phyloP scores from a whole-genome alignment of 345 rosid species.

The Nasturtium officinale region DNA sequence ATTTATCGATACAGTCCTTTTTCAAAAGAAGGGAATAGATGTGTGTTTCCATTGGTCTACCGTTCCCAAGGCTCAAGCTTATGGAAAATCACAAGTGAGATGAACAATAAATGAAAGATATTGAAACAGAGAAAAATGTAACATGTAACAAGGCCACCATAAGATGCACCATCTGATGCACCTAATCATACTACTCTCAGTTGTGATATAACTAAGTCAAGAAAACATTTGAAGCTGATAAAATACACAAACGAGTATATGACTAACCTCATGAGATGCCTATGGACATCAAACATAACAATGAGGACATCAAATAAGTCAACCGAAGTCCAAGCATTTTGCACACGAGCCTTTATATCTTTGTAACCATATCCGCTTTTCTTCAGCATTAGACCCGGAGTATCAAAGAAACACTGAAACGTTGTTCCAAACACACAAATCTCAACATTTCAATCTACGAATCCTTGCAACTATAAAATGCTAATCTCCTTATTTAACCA shows the following conservation, averaged over 20 bases:
- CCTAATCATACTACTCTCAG: conserved; percentile 1
- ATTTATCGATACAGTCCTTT: background rate
- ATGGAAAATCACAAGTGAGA: background rate
- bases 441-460: background rate
- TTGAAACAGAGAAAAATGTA: too few species aligned
- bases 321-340: conserved; percentile 81
- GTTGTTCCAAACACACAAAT: conserved; percentile 21
- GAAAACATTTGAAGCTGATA: background rate
- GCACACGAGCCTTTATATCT: conserved; percentile 78
- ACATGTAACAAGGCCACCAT: background rate
- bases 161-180: background rate
- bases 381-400: conserved; percentile 81
- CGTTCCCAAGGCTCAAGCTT: background rate
- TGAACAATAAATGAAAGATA: background rate
- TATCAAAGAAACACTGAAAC: conserved; percentile 88
- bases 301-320: conserved; percentile 80
- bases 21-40: background rate
- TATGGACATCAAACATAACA: conserved; percentile 87
- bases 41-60: background rate
- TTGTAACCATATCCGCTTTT: conserved; percentile 67
- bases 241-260: conserved; percentile 6
- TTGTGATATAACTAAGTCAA: background rate
- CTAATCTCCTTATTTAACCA: conserved; percentile 1
- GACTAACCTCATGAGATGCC: conserved; percentile 82
- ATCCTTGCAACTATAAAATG: background rate